Evolutionary conservation across 2,329 filamentous ascomycete genomes (phyloP).

Genomic region (Lasiodiplodia theobromae): DNA sequence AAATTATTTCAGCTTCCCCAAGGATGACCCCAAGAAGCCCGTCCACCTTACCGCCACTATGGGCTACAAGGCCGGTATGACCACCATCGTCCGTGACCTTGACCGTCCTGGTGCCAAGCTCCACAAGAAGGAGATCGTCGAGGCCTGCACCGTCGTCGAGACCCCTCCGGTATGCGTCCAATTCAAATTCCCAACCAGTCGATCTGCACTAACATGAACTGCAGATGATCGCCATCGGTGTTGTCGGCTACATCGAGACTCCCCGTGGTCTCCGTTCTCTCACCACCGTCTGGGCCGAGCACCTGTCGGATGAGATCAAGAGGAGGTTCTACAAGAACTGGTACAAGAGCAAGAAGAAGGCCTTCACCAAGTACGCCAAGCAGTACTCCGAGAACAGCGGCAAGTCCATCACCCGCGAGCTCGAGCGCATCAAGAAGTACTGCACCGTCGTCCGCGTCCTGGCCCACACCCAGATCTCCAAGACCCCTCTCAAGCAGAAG

Average conservation of each 20-base stretch:
- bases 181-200: conserved; percentile 62
- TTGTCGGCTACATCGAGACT: conserved; percentile 99
- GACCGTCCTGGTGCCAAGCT: conserved; percentile 99
- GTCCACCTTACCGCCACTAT: conserved; percentile 97
- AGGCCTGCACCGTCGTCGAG: conserved; percentile 52
- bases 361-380: conserved; percentile 99
- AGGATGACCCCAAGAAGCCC: conserved; percentile 99
- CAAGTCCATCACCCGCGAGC: conserved; percentile 90
- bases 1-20: conserved; percentile 78
- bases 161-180: conserved; percentile 69
- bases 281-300: conserved; percentile 99
- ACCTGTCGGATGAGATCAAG: conserved; percentile 98
- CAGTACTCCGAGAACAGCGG: conserved; percentile 96
- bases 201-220: conserved; percentile 43
- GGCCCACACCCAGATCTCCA: conserved; percentile 98
- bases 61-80: conserved; percentile 99
- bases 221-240: conserved; percentile 99
- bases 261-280: conserved; percentile 98
- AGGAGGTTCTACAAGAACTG: conserved; percentile 99
- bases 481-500: conserved; percentile 99
- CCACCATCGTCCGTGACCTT: conserved; percentile 98
- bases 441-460: conserved; percentile 99
- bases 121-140: conserved; percentile 76
- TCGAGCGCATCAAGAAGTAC: conserved; percentile 99
- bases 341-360: conserved; percentile 99